Percentiles rank a stretch among this genome's conserved stretches.
Conservation (phyloP, 306 rosid genomes). For the Trichosanthes cucumerina region DNA sequence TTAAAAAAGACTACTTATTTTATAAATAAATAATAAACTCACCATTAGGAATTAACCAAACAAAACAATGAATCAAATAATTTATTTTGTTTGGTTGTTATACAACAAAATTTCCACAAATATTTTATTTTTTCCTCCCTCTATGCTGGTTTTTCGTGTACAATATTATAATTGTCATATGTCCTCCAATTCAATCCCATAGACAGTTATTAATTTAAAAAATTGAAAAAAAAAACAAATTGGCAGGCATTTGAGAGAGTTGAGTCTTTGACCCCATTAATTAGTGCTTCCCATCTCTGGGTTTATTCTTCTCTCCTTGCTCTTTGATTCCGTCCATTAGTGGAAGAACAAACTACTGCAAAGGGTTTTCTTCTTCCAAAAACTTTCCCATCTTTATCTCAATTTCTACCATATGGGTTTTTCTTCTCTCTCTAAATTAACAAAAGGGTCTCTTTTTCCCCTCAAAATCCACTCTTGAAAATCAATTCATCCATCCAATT, state of each 20-base stretch:
- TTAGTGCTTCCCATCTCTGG: slow-evolving; percentile 4
- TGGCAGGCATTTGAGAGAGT: background rate
- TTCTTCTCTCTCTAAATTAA: background rate
- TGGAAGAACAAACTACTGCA: background rate
- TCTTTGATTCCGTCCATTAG: slow-evolving; percentile 29
- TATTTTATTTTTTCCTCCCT: background rate
- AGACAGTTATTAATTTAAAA: background rate
- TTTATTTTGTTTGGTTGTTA: background rate
- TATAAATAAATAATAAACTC: background rate
- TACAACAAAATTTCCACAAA: background rate
- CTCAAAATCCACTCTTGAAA: background rate
- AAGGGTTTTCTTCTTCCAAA: slow-evolving; percentile 1
- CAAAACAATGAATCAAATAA: background rate
- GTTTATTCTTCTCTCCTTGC: slow-evolving; percentile 18
- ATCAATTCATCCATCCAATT: background rate
- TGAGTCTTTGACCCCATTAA: slow-evolving; percentile 5
- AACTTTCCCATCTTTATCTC: no score
- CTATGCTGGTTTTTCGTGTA: background rate
- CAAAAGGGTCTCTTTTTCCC: background rate
- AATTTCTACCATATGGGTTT: no score
- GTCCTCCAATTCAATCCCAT: background rate
- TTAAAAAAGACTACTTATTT: background rate
- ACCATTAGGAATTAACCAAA: no score
- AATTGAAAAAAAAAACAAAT: background rate
- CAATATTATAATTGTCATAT: background rate